Conservation (phyloP, 1,139 yeast genomes). For the Geotrichum phurueaensis region DNA sequence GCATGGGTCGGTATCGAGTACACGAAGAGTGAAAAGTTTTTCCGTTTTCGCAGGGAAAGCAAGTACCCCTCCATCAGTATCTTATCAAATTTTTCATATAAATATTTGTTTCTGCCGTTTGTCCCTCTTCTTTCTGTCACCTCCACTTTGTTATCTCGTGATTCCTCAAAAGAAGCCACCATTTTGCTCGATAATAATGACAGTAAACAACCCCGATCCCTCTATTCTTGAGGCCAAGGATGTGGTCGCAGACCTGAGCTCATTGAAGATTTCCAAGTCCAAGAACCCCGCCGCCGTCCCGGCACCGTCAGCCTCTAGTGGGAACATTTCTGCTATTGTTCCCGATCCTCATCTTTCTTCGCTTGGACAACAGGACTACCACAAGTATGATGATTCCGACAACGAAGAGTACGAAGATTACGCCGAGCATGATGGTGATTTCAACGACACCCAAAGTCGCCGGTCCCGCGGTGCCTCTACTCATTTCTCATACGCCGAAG, state of each 20-base stretch:
- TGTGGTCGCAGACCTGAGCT: conserved; percentile 2
- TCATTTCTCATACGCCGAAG: conserved; percentile 59
- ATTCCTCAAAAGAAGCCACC: neutral
- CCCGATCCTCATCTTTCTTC: conserved; percentile 7
- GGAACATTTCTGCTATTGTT: neutral
- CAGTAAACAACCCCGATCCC: neutral
- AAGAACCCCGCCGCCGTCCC: neutral
- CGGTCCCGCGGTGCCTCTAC: conserved; percentile 23
- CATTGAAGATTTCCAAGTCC: neutral
- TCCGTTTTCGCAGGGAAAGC: neutral
- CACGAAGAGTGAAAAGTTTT: neutral
- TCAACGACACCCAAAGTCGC: conserved; percentile 15
- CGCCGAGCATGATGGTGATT: conserved; percentile 8
- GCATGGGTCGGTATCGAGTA: no score
- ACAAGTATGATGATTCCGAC: conserved; percentile 12
- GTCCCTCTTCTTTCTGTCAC: neutral
- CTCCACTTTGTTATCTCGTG: neutral
- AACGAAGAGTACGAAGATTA: conserved; percentile 1
- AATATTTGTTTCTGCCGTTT: neutral
- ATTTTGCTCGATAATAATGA: neutral
- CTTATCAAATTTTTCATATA: neutral
- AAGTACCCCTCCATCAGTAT: neutral
- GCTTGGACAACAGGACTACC: neutral
- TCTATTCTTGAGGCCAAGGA: conserved; percentile 5
- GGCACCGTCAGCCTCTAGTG: neutral